Conservation (phyloP, 2,329 filamentous ascomycete genomes). For the Fusarium beomiforme region DNA sequence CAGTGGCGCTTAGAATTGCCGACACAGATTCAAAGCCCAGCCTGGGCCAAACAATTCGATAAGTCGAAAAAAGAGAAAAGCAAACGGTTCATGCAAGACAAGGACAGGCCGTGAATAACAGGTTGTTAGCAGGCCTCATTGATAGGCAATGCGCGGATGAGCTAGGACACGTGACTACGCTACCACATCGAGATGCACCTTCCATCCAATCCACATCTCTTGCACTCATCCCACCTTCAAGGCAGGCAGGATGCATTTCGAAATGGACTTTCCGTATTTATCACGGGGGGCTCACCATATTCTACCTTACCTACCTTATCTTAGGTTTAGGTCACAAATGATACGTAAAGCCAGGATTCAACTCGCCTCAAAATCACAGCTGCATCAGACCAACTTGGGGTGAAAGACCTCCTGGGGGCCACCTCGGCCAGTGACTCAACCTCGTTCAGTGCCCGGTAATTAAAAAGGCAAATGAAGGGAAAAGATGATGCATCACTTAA, state of each 20-base stretch:
- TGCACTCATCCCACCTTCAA: not conserved
- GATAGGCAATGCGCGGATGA: not conserved
- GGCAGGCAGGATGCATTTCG: not conserved
- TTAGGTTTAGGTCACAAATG: not conserved
- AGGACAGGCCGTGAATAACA: not conserved
- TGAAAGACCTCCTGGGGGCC: not conserved
- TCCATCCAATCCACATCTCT: not conserved
- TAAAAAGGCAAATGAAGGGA: not conserved
- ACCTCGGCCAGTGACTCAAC: not conserved
- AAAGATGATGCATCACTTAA: not conserved
- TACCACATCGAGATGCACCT: constrained; percentile 2
- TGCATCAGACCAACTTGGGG: not conserved
- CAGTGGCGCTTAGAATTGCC: not conserved
- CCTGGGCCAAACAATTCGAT: not conserved
- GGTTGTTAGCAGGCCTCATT: constrained; percentile 13
- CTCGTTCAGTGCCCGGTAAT: not conserved
- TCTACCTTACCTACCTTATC: too few species aligned
- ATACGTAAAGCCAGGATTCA: not conserved
- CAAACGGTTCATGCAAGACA: constrained; percentile 27
- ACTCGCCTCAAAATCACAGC: not conserved
- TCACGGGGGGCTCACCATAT: not conserved
- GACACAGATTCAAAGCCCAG: not conserved
- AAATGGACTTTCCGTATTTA: not conserved
- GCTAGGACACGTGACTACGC: constrained; percentile 10
- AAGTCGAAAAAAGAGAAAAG: not conserved